Evolutionary conservation across 495 filamentous ascomycete genomes (phyloP), one percentile per base, ranked within the genome.

Genomic region (Achaetomiella virescens): DNA sequence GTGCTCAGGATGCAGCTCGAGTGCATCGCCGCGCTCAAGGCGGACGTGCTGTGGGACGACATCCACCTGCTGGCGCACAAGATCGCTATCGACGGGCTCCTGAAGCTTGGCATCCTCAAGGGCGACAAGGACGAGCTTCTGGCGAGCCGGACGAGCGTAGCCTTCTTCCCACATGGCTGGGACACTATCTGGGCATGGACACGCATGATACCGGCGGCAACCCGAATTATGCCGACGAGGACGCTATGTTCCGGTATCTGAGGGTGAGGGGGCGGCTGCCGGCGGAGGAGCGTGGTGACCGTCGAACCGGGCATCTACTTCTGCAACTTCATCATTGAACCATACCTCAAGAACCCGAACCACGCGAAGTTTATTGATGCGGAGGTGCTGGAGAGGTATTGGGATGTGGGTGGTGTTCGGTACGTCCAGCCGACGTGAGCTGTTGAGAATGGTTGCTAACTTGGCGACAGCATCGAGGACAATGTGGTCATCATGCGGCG

Each of bases 241-340:
- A 99, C 69, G 68, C 81, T 40, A 86, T 97, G 81, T 96, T 93
- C 68, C 77, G 78, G 22, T 96, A 95, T 60, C 72, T 99, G 40
- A 78, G 93, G 45, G 85, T 96, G n/a, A 72, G 93, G 41, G 86
- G 89, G 11, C 77, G 68, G 20, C 61, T 96, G 46, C 88, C 89
- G 14, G 86, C 82, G 1, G 85, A n/a, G 86, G 21, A 84, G 84
- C 41, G 87, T 96, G 15, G 82, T 96, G 54, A 96, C 91, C 18
- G 90, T 96, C 37, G 91, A 96, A 71, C 91, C 91, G 42, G 91
- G 90, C 25, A 85, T 96, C 49, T 97, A 96, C 67, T 99, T 97
- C 67, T 96, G 91, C 69, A 79, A 82, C 41, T 97, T 92, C 66
- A 96, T 97, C 57, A 88, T 98, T 58, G 83, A 87, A 45, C 91